A percentile compares a stretch with the other conserved stretches of the same genome.
Evolutionary conservation across 495 filamentous ascomycete species (phyloP).

Genomic region (Pseudoneurospora amorphoporcata): DNA sequence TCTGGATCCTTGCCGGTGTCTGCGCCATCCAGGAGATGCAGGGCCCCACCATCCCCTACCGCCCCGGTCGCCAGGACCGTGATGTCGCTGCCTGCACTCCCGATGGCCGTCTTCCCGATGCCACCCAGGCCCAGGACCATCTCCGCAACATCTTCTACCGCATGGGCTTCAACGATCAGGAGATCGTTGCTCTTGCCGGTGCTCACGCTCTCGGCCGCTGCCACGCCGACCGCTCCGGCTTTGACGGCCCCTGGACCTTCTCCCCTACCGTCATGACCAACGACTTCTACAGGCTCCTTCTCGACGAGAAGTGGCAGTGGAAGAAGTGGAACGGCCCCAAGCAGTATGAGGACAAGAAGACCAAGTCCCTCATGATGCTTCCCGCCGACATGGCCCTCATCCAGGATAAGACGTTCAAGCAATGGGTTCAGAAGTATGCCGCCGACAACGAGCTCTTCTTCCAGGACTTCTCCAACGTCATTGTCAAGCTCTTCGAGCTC

Average conservation of each 20-base stretch:
- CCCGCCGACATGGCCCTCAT: conserved; percentile 82
- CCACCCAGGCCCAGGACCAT: conserved; percentile 65
- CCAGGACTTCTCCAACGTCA: conserved; percentile 75
- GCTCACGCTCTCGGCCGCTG: conserved; percentile 91
- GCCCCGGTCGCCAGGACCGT: conserved; percentile 75
- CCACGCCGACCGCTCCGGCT: conserved; percentile 83
- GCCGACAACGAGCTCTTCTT: conserved; percentile 90
- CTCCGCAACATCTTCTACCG: conserved; percentile 88
- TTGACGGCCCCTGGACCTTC: conserved; percentile 91
- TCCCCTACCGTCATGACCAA: conserved; percentile 90
- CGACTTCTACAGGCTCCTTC: conserved; percentile 80
- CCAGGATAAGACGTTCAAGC: conserved; percentile 80
- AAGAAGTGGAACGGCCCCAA: conserved; percentile 90
- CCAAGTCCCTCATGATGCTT: conserved; percentile 92
- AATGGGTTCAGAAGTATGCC: conserved; percentile 81
- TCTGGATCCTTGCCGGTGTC: conserved; percentile 88
- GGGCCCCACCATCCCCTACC: conserved; percentile 79
- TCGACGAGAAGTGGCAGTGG: conserved; percentile 86
- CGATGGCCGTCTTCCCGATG: conserved; percentile 93
- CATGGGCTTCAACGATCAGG: conserved; percentile 96
- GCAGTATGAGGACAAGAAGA: conserved; percentile 75
- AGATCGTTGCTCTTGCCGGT: conserved; percentile 85
- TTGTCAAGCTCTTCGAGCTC: conserved; percentile 80
- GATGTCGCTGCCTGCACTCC: conserved; percentile 84
- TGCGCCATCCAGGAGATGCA: conserved; percentile 90